Evolutionary conservation across 306 rosid species (phyloP), one percentile per base, ranked within the genome.

Genomic region (Vigna angularis): DNA sequence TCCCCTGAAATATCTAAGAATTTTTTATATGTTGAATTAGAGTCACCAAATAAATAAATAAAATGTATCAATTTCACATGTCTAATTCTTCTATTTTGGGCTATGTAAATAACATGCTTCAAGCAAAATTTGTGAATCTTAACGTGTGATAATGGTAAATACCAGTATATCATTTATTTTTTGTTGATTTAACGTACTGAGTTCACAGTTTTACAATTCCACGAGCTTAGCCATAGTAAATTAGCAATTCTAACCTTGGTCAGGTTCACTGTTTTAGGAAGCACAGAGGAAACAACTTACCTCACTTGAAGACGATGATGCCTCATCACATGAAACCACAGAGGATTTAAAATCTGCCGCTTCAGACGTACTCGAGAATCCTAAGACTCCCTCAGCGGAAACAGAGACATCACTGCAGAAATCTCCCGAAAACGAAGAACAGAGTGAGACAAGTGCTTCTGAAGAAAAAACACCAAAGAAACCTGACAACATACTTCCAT

Each of bases 401-500:
- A 77, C 85, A 11, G 96, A 91, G 83, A 45, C 73, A 72, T 85
- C 92, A 7, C 71, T 88, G 22, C 71, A 42, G 74, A 91, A 89
- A 89, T 75, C 88, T 66, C 68, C 89, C 6, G 87, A 84, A 70
- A 83, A 80, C 6, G 96, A 80, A 82, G 94, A 91, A 49, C 90
- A 89, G 58, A 86, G 92, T 34, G 90, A 92, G 50, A 76, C 85
- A 9, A 80, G 90, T 76, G 72, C 34, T 63, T 84, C 89, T 1
- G 84, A 92, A 76, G 95, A 89, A 4, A 88, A 87, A 68, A 81
- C 93, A 30, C 81, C 47, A 7, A 95, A 92, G 85, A 92, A 92
- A 81, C 97, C 98, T 2, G 97, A 92, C 86, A 89, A 92, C 84
- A 62, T 92, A 58, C 84, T 91, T 53, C 93, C 93, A 2, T 95